These are phyloP conservation scores for Saccharomyces pastorianus DNA, from an alignment of 1,139 yeast species.

Conservation along the genomic window DNA sequence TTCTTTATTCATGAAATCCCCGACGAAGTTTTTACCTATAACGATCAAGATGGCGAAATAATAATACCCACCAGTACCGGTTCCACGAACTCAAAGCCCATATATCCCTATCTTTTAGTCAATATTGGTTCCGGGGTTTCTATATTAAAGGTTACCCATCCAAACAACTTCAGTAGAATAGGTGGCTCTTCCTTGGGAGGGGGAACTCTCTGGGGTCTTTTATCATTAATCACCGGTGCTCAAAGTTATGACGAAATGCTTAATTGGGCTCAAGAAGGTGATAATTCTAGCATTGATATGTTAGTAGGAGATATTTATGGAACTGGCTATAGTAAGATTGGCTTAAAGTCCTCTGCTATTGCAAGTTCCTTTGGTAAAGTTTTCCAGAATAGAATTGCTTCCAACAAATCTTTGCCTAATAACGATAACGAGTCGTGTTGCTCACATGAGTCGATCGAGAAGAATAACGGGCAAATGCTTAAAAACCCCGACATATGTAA, in stretches of 20 bases:
- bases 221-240: slow-evolving; percentile 81
- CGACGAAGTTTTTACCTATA: slow-evolving; percentile 80
- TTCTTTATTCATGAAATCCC: slow-evolving; percentile 79
- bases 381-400: slow-evolving; percentile 50
- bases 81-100: slow-evolving; percentile 19
- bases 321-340: slow-evolving; percentile 76
- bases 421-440: neutral
- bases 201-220: slow-evolving; percentile 93
- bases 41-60: slow-evolving; percentile 38
- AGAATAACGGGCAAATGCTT: slow-evolving; percentile 14
- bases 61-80: slow-evolving; percentile 12
- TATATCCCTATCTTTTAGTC: slow-evolving; percentile 74
- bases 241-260: slow-evolving; percentile 90
- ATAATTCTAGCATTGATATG: slow-evolving; percentile 86
- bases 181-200: slow-evolving; percentile 99
- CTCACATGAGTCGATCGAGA: neutral
- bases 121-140: slow-evolving; percentile 97
- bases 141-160: slow-evolving; percentile 81
- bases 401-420: slow-evolving; percentile 2
- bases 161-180: slow-evolving; percentile 61
- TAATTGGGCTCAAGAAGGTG: slow-evolving; percentile 82
- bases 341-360: slow-evolving; percentile 80
- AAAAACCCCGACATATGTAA: slow-evolving; percentile 69
- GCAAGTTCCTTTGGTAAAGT: slow-evolving; percentile 97
- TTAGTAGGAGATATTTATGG: slow-evolving; percentile 97